Conservation (phyloP, 2,329 filamentous ascomycete genomes). For the Fusarium stilboides region DNA sequence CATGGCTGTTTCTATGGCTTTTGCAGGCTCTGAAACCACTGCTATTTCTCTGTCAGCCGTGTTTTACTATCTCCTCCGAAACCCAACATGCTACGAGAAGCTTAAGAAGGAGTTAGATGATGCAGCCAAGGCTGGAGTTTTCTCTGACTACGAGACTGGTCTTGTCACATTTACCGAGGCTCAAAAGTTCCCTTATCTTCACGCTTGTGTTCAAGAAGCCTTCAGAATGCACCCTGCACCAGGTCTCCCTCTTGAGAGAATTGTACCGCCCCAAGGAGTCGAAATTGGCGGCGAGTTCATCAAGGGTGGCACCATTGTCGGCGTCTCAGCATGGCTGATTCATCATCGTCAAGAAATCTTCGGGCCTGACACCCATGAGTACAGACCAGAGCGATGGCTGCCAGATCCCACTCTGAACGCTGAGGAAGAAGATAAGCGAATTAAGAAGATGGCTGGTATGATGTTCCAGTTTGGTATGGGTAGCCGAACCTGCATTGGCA, state of each 20-base stretch:
- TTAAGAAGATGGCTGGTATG: slow-evolving; percentile 49
- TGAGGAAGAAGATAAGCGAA: slow-evolving; percentile 61
- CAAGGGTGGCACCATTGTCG: slow-evolving; percentile 80
- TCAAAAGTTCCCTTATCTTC: slow-evolving; percentile 81
- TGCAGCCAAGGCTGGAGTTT: slow-evolving; percentile 66
- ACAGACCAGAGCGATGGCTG: slow-evolving; percentile 78
- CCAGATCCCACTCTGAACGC: slow-evolving; percentile 57
- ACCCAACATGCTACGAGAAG: slow-evolving; percentile 67
- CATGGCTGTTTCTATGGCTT: slow-evolving; percentile 79
- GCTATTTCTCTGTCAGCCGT: slow-evolving; percentile 80
- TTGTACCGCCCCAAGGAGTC: slow-evolving; percentile 76
- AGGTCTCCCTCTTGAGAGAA: slow-evolving; percentile 79
- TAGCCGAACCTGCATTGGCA: slow-evolving; percentile 78
- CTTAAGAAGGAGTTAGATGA: slow-evolving; percentile 75
- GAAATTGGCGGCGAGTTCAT: slow-evolving; percentile 75
- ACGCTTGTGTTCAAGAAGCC: slow-evolving; percentile 83
- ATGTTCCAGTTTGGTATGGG: slow-evolving; percentile 78
- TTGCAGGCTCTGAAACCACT: slow-evolving; percentile 85
- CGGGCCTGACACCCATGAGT: slow-evolving; percentile 75
- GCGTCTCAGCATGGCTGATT: slow-evolving; percentile 82
- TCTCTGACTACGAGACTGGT: slow-evolving; percentile 67
- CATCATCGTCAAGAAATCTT: slow-evolving; percentile 79
- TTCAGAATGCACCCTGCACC: slow-evolving; percentile 83
- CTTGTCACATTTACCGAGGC: slow-evolving; percentile 79
- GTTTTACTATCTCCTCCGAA: slow-evolving; percentile 81